Evolutionary conservation across 306 rosid genomes (phyloP).

Genomic region (Macrotyloma uniflorum): DNA sequence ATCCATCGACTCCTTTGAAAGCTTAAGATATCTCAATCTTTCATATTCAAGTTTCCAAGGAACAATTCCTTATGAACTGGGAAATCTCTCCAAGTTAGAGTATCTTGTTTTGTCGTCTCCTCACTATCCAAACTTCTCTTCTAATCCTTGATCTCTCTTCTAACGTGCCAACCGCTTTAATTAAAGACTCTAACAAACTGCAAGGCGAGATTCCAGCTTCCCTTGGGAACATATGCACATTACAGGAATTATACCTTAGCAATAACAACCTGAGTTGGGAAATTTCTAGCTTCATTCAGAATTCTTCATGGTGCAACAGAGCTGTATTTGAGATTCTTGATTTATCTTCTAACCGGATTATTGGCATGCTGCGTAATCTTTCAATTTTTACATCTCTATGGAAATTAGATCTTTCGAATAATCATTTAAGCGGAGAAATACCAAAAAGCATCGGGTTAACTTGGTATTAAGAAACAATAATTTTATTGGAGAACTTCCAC

Average conservation of each 20-base stretch:
- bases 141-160: not conserved
- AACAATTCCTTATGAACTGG: conserved; percentile 17
- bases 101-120: not conserved
- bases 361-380: no score
- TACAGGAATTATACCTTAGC: rapidly evolving
- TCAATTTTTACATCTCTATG: not conserved
- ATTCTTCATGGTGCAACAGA: not conserved
- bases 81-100: not conserved
- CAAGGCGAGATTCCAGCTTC: conserved; percentile 19
- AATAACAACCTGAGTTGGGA: not conserved
- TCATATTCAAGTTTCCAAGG: rapidly evolving
- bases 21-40: conserved; percentile 20
- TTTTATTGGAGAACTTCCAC: not conserved
- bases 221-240: conserved; percentile 18
- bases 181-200: not conserved
- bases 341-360: not conserved
- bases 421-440: not conserved
- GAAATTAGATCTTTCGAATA: not conserved
- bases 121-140: not conserved
- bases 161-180: not conserved
- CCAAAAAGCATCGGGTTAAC: not conserved
- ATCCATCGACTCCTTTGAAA: not conserved
- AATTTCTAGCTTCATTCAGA: not conserved
- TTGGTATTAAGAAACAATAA: not conserved
- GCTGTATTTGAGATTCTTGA: rapidly evolving